A percentile compares a stretch with the other conserved stretches of the same genome.
phyloP scores from a whole-genome alignment of 106 monocot genomes.

The Phalaenopsis aphrodite region DNA sequence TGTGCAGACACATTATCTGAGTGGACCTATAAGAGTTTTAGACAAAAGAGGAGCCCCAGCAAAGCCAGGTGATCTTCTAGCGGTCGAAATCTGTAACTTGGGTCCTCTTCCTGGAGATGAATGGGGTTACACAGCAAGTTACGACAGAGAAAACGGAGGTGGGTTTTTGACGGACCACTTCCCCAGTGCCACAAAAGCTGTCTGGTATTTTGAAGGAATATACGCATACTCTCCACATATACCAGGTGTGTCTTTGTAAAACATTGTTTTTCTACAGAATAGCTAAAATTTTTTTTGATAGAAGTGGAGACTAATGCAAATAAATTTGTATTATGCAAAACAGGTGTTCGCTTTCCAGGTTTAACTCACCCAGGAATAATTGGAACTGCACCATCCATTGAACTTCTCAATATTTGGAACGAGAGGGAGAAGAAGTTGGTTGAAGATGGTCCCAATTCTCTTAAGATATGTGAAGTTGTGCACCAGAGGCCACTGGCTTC shows the following conservation, averaged over 20 bases:
- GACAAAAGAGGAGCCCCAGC: slow-evolving; percentile 59
- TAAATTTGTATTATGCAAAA: not conserved
- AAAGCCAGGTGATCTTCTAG: slow-evolving; percentile 75
- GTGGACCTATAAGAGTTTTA: slow-evolving; percentile 58
- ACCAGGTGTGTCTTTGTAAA: slow-evolving; percentile 31
- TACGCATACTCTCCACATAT: slow-evolving; percentile 85
- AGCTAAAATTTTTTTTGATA: not conserved
- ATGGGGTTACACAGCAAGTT: slow-evolving; percentile 86
- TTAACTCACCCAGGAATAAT: slow-evolving; percentile 74
- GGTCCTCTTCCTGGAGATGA: slow-evolving; percentile 87
- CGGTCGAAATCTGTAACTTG: slow-evolving; percentile 77
- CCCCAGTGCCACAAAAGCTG: slow-evolving; percentile 77
- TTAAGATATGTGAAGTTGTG: slow-evolving; percentile 63
- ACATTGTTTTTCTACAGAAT: not conserved
- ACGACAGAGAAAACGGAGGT: slow-evolving; percentile 88
- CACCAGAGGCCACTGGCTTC: slow-evolving; percentile 73
- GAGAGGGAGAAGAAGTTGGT: slow-evolving; percentile 65
- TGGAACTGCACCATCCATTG: slow-evolving; percentile 75
- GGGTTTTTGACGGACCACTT: slow-evolving; percentile 91
- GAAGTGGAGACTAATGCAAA: not conserved
- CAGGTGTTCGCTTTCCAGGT: slow-evolving; percentile 82
- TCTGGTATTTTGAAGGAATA: slow-evolving; percentile 96
- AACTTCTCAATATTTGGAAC: slow-evolving; percentile 84
- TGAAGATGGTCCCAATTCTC: slow-evolving; percentile 27
- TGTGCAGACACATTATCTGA: slow-evolving; percentile 70